Evolutionary conservation across 2,329 filamentous ascomycete species (phyloP).

Genomic region (Coniochaeta hoffmannii): DNA sequence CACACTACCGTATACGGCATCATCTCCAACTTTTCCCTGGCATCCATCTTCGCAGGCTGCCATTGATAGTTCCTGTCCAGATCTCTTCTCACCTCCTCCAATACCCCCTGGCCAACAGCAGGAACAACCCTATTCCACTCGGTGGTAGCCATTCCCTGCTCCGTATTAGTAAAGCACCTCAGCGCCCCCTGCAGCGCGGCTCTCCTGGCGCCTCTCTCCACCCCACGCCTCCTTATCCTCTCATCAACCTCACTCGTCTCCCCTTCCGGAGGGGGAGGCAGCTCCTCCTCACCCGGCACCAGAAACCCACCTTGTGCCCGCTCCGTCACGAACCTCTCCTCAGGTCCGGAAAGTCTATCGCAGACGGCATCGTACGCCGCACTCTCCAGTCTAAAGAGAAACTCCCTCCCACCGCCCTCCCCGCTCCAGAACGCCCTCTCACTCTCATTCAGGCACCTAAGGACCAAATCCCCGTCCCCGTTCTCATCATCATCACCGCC

Average conservation of each 20-base stretch:
- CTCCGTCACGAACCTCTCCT: neutral
- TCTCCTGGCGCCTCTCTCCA: conserved; percentile 33
- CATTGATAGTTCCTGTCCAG: conserved; percentile 9
- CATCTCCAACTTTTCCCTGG: conserved; percentile 9
- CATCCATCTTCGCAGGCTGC: conserved; percentile 10
- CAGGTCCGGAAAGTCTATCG: neutral
- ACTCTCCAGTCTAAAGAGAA: conserved; percentile 28
- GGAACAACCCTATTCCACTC: conserved; percentile 28
- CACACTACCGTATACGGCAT: conserved; percentile 9
- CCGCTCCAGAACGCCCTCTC: neutral
- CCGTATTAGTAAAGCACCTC: conserved; percentile 26
- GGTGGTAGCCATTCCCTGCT: conserved; percentile 29
- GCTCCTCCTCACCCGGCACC: neutral
- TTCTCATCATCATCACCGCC: neutral
- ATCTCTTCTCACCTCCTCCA: conserved; percentile 16
- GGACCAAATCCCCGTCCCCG: neutral
- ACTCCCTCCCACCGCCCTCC: conserved; percentile 8
- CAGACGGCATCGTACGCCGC: conserved; percentile 23
- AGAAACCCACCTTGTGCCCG: conserved; percentile 4
- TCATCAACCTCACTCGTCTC: neutral
- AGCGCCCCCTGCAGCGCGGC: conserved; percentile 37
- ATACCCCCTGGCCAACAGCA: conserved; percentile 19
- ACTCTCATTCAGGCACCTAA: neutral
- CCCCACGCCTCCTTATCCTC: neutral
- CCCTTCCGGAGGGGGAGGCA: neutral